Evolutionary conservation across 768 basidiomycete genomes (phyloP).

Genomic region (Dentipellis fragilis): DNA sequence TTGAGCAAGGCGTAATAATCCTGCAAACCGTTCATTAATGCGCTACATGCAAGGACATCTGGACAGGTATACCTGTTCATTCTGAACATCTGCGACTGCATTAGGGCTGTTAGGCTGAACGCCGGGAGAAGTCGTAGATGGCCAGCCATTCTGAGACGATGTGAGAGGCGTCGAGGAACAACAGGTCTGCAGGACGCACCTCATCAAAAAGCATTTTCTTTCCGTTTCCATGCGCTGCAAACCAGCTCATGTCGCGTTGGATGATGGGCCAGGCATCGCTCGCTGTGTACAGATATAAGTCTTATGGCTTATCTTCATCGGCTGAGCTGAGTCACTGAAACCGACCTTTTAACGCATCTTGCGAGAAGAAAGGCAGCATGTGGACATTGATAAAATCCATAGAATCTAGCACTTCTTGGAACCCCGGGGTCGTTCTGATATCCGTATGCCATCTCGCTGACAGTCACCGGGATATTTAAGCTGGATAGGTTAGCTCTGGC

Average conservation of each 20-base stretch:
- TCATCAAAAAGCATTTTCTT: slow-evolving; percentile 73
- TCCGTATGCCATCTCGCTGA: slow-evolving; percentile 29
- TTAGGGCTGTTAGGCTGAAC: slow-evolving; percentile 56
- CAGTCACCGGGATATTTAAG: slow-evolving; percentile 57
- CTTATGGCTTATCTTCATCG: neutral
- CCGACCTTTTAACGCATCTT: slow-evolving; percentile 44
- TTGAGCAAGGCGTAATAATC: slow-evolving; percentile 59
- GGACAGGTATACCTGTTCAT: slow-evolving; percentile 35
- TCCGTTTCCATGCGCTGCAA: slow-evolving; percentile 46
- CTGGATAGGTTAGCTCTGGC: slow-evolving; percentile 39
- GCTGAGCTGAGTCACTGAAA: neutral
- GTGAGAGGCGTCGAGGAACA: neutral
- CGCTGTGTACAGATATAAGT: slow-evolving; percentile 24
- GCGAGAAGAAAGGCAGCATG: slow-evolving; percentile 62
- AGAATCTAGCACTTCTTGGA: slow-evolving; percentile 43
- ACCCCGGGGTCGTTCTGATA: slow-evolving; percentile 43
- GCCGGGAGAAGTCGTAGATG: slow-evolving; percentile 47
- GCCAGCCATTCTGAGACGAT: slow-evolving; percentile 69
- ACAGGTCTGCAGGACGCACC: slow-evolving; percentile 25
- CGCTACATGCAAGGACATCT: slow-evolving; percentile 29
- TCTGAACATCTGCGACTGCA: slow-evolving; percentile 53
- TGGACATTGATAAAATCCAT: slow-evolving; percentile 60
- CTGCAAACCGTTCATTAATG: slow-evolving; percentile 20
- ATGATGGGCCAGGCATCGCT: slow-evolving; percentile 58
- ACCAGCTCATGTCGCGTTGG: slow-evolving; percentile 51